phyloP scores from a whole-genome alignment of 1,139 yeast genomes.

The Diutina pseudorugosa region DNA sequence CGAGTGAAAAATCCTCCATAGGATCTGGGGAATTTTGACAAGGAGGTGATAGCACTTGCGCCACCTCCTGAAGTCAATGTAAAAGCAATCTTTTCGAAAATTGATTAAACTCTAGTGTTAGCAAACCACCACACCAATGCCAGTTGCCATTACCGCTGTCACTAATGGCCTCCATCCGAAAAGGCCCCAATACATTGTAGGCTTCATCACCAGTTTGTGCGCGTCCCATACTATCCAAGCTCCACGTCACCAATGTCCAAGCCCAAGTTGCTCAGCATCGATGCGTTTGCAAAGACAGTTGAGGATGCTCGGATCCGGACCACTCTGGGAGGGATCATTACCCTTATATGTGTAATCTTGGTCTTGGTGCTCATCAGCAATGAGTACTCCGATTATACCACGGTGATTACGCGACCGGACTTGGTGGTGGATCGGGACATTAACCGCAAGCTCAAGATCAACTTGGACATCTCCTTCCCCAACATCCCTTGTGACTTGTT shows the following conservation, averaged over 20 bases:
- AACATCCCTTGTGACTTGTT: slow-evolving; percentile 67
- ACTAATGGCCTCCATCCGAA: too few relatives aligned
- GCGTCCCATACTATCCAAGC: background rate
- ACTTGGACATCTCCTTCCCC: slow-evolving; percentile 74
- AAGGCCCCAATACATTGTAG: too few relatives aligned
- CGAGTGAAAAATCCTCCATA: background rate
- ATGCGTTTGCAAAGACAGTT: slow-evolving; percentile 88
- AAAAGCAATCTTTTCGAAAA: background rate
- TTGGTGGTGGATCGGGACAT: slow-evolving; percentile 82
- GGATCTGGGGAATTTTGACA: background rate
- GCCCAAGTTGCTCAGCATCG: slow-evolving; percentile 52
- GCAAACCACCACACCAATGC: background rate
- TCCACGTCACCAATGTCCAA: slow-evolving; percentile 10
- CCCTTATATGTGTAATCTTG: slow-evolving; percentile 54
- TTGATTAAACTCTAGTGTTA: background rate
- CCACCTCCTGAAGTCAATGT: background rate
- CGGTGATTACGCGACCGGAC: slow-evolving; percentile 62
- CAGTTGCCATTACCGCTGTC: background rate
- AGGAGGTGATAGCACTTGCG: background rate
- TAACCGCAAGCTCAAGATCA: slow-evolving; percentile 62
- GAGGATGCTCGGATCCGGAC: slow-evolving; percentile 89
- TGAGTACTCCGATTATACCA: slow-evolving; percentile 68
- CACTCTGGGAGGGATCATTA: slow-evolving; percentile 80
- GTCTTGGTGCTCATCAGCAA: slow-evolving; percentile 52
- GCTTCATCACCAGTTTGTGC: background rate